Evolutionary conservation across 139 green algal genomes (phyloP).

Genomic region (Tetratostichococcus sp.): DNA sequence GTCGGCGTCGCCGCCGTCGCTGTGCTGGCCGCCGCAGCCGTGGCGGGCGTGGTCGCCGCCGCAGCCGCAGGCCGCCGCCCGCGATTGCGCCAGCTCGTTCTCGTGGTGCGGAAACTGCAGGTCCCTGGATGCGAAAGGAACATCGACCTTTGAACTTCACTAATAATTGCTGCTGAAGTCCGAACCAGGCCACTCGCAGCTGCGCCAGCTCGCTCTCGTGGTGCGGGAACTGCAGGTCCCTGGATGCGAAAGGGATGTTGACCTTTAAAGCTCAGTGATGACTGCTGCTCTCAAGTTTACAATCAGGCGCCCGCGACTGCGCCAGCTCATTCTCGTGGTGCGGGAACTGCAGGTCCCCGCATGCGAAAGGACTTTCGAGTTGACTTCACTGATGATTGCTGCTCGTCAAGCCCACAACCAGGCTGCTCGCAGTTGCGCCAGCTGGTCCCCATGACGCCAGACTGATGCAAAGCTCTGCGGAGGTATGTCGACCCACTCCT

Average conservation of each 20-base stretch:
- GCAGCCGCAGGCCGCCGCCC: constrained; percentile 31
- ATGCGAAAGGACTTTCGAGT: not conserved
- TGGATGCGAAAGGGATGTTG: not conserved
- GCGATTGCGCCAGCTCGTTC: constrained; percentile 97
- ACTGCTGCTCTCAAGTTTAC: too few species aligned
- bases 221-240: constrained; percentile 91
- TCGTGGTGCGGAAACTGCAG: constrained; percentile 97
- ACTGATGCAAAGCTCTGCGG: too few species aligned
- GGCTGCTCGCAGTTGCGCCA: too few species aligned
- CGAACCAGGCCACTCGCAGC: too few species aligned
- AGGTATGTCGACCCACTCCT: too few species aligned
- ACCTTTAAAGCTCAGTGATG: not conserved
- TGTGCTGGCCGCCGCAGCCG: constrained; percentile 15
- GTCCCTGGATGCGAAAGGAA: constrained; percentile 41
- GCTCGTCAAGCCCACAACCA: too few species aligned
- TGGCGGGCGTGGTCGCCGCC: constrained; percentile 17
- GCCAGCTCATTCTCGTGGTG: constrained; percentile 99
- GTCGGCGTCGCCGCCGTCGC: constrained; percentile 27
- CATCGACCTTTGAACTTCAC: not conserved
- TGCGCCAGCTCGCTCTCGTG: constrained; percentile 98
- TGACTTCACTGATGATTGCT: not conserved
- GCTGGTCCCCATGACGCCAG: too few species aligned
- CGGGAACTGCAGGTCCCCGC: constrained; percentile 83
- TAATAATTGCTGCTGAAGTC: too few species aligned
- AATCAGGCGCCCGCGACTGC: constrained; percentile 58